Percentiles rank a stretch among this genome's conserved stretches.
phyloP scores from a whole-genome alignment of 352 stramenopile genomes.

The Globisporangium cystogenes region DNA sequence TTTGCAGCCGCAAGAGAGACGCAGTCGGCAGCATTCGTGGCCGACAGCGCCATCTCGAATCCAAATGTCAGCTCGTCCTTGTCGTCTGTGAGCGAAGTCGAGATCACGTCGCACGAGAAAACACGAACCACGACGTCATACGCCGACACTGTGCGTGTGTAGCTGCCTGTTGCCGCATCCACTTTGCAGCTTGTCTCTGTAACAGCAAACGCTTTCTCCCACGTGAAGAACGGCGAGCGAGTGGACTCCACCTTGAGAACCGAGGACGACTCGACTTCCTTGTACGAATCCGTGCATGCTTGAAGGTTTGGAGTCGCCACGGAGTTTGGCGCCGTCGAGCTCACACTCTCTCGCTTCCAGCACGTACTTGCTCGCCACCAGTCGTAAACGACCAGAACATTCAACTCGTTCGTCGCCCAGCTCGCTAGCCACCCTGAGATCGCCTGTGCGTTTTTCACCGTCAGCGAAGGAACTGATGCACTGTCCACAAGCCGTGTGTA shows the following conservation, averaged over 20 bases:
- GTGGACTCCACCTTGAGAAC: conserved; percentile 7
- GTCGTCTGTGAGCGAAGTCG: conserved; percentile 42
- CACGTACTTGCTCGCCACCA: conserved; percentile 54
- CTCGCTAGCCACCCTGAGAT: conserved; percentile 31
- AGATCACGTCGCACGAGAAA: conserved; percentile 41
- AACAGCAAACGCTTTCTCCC: conserved; percentile 29
- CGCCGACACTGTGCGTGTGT: conserved; percentile 22
- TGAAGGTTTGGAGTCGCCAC: conserved; percentile 8
- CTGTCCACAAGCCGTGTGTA: conserved; percentile 10
- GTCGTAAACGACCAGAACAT: conserved; percentile 31
- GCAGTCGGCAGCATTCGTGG: conserved; percentile 9
- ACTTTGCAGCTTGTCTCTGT: conserved; percentile 20
- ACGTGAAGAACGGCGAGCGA: conserved; percentile 37
- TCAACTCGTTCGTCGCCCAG: conserved; percentile 32
- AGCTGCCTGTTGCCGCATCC: conserved; percentile 17
- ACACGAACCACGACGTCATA: conserved; percentile 25
- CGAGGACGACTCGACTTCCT: conserved; percentile 25
- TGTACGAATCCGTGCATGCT: conserved; percentile 18
- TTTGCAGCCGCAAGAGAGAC: conserved; percentile 30
- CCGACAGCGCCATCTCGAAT: conserved; percentile 38
- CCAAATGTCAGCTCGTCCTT: conserved; percentile 28
- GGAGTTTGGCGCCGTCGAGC: conserved; percentile 8
- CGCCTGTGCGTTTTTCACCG: conserved; percentile 12
- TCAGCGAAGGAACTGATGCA: conserved; percentile 16
- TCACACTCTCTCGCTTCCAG: conserved; percentile 25